Percentiles rank a stretch among this genome's conserved stretches.
These are phyloP conservation scores for Geoglossum cookeanum DNA, from an alignment of 2,329 filamentous ascomycete species.

Conservation along the genomic window DNA sequence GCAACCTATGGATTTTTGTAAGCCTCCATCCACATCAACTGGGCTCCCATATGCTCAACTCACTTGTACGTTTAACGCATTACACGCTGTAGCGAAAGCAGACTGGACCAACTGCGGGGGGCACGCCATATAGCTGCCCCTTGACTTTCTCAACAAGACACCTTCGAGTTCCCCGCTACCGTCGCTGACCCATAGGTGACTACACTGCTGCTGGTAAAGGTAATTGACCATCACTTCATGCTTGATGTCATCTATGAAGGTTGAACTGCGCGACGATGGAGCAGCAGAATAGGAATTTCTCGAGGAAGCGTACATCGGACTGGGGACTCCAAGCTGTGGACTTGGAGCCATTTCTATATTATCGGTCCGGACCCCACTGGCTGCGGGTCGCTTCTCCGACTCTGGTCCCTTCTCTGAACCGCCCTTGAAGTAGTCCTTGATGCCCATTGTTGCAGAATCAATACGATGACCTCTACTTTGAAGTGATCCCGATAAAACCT, in stretches of 20 bases:
- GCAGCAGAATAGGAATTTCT: conserved; percentile 31
- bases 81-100: conserved; percentile 42
- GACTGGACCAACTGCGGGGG: conserved; percentile 45
- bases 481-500: not conserved
- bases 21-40: not conserved
- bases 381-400: conserved; percentile 12
- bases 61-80: conserved; percentile 53
- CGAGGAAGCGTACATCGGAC: conserved; percentile 20
- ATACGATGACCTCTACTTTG: not conserved
- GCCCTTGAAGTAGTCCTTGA: conserved; percentile 42
- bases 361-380: conserved; percentile 13
- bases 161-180: conserved; percentile 50
- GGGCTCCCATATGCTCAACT: conserved; percentile 10
- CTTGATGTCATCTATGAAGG: conserved; percentile 52
- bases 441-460: conserved; percentile 31
- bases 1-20: conserved; percentile 34
- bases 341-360: conserved; percentile 21
- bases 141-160: conserved; percentile 48
- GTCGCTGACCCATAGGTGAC: conserved; percentile 54
- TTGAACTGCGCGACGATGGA: conserved; percentile 30
- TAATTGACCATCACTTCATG: conserved; percentile 74
- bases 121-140: conserved; percentile 53
- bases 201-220: conserved; percentile 62
- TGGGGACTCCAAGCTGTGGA: conserved; percentile 19
- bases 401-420: conserved; percentile 21